phyloP scores from a whole-genome alignment of 2,329 filamentous ascomycete genomes.

The Stachybotrys chartarum region DNA sequence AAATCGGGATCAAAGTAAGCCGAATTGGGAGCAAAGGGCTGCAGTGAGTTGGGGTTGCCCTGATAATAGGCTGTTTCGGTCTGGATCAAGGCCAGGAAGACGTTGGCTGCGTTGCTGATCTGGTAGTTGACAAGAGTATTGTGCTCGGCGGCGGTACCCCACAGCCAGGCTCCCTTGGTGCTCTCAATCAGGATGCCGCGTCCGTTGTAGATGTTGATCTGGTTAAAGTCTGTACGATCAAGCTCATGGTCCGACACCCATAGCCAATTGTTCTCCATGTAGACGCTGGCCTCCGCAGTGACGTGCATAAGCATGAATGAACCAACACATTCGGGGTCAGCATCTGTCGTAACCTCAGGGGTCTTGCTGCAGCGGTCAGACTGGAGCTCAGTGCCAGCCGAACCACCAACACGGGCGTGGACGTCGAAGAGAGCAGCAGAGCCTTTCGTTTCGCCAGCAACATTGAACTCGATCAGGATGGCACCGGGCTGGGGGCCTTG shows the following conservation, averaged over 20 bases:
- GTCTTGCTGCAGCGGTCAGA: conserved; percentile 74
- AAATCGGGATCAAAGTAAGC: conserved; percentile 65
- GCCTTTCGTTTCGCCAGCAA: conserved; percentile 60
- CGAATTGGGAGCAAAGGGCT: conserved; percentile 54
- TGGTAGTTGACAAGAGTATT: conserved; percentile 77
- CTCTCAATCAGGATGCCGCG: conserved; percentile 77
- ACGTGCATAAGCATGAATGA: conserved; percentile 65
- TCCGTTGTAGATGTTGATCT: conserved; percentile 83
- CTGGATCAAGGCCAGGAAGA: conserved; percentile 80
- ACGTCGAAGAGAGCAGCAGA: conserved; percentile 85
- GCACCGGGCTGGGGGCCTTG: conserved; percentile 78
- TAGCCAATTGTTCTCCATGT: conserved; percentile 85
- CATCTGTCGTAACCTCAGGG: conserved; percentile 51
- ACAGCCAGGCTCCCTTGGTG: conserved; percentile 69
- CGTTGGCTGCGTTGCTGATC: conserved; percentile 65
- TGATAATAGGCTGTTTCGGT: conserved; percentile 88
- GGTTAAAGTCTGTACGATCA: conserved; percentile 63
- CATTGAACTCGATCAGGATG: conserved; percentile 88
- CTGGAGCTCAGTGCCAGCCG: conserved; percentile 76
- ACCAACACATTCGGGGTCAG: conserved; percentile 63
- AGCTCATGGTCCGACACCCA: conserved; percentile 91
- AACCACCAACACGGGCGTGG: conserved; percentile 89
- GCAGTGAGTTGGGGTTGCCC: conserved; percentile 66
- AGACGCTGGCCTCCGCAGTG: conserved; percentile 56
- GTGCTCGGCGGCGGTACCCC: conserved; percentile 66